Conservation (phyloP, 768 basidiomycete genomes). For the Tricholoma matsutake region DNA sequence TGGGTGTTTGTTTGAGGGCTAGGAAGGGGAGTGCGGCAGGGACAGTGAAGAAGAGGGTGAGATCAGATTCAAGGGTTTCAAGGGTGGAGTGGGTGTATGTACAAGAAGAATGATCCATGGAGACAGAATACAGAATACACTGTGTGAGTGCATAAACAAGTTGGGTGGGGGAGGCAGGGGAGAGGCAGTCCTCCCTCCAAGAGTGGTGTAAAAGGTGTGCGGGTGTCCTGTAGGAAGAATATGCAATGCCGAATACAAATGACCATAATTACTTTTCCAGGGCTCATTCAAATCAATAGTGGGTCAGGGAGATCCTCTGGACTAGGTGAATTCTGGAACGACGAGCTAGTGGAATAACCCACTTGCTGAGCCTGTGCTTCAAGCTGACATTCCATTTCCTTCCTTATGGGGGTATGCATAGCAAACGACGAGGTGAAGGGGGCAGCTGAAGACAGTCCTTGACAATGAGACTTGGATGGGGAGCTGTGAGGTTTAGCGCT, state of each 20-base stretch:
- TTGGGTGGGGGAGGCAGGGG: background rate
- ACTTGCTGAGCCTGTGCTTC: constrained; percentile 25
- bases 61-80: no score
- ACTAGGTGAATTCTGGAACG: constrained; percentile 85
- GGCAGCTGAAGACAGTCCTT: background rate
- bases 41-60: no score
- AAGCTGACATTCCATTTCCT: constrained; percentile 27
- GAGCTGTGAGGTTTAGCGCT: background rate
- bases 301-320: constrained; percentile 79
- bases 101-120: background rate
- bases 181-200: no score
- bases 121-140: background rate
- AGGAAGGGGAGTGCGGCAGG: no score
- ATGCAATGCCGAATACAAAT: constrained; percentile 13
- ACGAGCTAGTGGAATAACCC: constrained; percentile 73
- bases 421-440: background rate
- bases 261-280: background rate
- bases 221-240: constrained; percentile 18
- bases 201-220: constrained; percentile 3
- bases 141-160: background rate
- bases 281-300: constrained; percentile 42
- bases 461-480: background rate
- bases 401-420: constrained; percentile 10
- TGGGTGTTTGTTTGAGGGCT: no score
- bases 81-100: no score